Percentiles rank a stretch among this genome's conserved stretches.
Conservation (phyloP, 2,329 filamentous ascomycete genomes). For the Fusarium sp. region DNA sequence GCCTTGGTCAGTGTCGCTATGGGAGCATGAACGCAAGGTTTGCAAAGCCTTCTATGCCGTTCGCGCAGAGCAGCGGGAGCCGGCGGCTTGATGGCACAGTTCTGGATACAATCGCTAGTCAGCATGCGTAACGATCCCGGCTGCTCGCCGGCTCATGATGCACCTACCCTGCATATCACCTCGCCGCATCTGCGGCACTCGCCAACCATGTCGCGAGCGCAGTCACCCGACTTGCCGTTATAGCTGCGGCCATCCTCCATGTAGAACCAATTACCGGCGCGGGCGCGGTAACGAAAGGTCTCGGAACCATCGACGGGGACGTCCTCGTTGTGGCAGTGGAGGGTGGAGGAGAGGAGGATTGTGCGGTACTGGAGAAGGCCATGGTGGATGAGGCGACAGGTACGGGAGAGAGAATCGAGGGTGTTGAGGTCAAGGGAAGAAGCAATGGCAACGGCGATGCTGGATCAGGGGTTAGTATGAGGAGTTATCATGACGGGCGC, state of each 20-base stretch:
- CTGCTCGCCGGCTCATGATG: conserved; percentile 21
- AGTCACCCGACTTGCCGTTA: conserved; percentile 80
- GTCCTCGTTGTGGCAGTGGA: conserved; percentile 84
- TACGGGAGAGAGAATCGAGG: conserved; percentile 85
- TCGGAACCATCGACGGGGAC: conserved; percentile 69
- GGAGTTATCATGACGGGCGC: conserved; percentile 30
- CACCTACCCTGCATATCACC: conserved; percentile 84
- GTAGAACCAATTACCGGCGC: conserved; percentile 72
- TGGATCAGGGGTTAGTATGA: conserved; percentile 57
- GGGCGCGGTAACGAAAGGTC: conserved; percentile 70
- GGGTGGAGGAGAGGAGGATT: conserved; percentile 80
- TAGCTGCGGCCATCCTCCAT: conserved; percentile 70
- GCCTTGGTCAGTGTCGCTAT: conserved; percentile 70
- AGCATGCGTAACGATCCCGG: conserved; percentile 25
- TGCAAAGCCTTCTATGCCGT: conserved; percentile 87
- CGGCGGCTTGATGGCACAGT: conserved; percentile 90
- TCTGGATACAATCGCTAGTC: conserved; percentile 68
- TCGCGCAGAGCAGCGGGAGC: conserved; percentile 76
- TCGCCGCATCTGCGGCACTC: conserved; percentile 84
- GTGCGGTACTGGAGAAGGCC: conserved; percentile 85
- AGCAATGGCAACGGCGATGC: conserved; percentile 83
- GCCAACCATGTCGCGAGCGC: conserved; percentile 89
- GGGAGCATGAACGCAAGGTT: conserved; percentile 80
- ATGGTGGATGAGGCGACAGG: conserved; percentile 84
- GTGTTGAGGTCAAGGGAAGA: conserved; percentile 88